These are phyloP conservation scores for Alternaria novae-zelandiae DNA, from an alignment of 2,329 filamentous ascomycete species.

Conservation along the genomic window DNA sequence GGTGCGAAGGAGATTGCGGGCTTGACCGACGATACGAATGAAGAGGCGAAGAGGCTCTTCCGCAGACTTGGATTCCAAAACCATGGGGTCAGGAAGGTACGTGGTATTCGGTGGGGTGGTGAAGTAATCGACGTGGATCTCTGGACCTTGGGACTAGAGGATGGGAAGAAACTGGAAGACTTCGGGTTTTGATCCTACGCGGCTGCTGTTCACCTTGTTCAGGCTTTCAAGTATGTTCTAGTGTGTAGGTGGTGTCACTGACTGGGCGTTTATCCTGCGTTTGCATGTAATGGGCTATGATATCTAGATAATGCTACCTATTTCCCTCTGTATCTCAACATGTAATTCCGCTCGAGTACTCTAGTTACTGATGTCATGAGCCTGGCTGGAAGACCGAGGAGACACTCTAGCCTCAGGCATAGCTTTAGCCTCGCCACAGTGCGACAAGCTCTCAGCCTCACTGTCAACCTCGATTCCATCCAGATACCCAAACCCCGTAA, in stretches of 20 bases:
- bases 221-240: too few species aligned
- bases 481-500: conserved; percentile 11
- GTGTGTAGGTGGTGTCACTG: too few species aligned
- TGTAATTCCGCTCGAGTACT: too few species aligned
- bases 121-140: conserved; percentile 2
- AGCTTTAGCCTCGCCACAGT: not conserved
- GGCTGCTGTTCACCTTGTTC: not conserved
- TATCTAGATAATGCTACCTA: too few species aligned
- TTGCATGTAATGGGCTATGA: too few species aligned
- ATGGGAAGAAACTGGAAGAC: conserved; percentile 9
- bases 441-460: not conserved
- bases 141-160: conserved; percentile 15
- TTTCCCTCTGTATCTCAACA: too few species aligned
- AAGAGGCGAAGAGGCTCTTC: conserved; percentile 18
- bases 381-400: not conserved
- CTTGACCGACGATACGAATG: conserved; percentile 18
- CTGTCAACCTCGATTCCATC: conserved; percentile 4
- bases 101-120: conserved; percentile 10
- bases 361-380: not conserved
- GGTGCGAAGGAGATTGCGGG: conserved; percentile 12
- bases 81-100: conserved; percentile 12
- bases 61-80: conserved; percentile 21
- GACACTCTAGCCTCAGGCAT: not conserved
- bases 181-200: not conserved
- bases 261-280: too few species aligned